A percentile compares a stretch with the other conserved stretches of the same genome.
Evolutionary conservation across 1,284 basidiomycete genomes (phyloP).

Genomic region (Bothia castanella): DNA sequence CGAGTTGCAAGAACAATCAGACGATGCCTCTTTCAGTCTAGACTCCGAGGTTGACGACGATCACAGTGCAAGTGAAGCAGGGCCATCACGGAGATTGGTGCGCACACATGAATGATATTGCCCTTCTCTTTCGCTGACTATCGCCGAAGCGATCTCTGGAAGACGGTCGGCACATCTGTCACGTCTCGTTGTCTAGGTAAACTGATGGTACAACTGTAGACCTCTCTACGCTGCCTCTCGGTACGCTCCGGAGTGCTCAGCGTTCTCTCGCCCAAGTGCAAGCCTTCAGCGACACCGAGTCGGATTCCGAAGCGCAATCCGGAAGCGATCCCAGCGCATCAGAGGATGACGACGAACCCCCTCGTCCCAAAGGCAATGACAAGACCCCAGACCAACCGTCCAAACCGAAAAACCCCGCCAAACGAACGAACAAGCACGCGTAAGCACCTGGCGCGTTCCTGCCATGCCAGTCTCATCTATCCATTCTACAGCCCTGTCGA

Average conservation of each 20-base stretch:
- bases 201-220: constrained; percentile 34
- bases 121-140: constrained; percentile 19
- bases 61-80: constrained; percentile 16
- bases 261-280: constrained; percentile 45
- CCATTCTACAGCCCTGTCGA: constrained; percentile 64
- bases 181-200: constrained; percentile 1
- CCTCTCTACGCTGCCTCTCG: constrained; percentile 58
- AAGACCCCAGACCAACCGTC: constrained; percentile 37
- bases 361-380: constrained; percentile 24
- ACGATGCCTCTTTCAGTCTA: constrained; percentile 22
- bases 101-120: background rate
- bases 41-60: constrained; percentile 21
- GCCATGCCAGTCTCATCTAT: background rate
- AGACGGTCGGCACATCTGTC: constrained; percentile 20
- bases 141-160: constrained; percentile 22
- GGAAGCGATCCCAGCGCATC: constrained; percentile 28
- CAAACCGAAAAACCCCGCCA: constrained; percentile 45
- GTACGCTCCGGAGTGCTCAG: constrained; percentile 65
- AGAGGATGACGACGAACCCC: constrained; percentile 28
- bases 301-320: constrained; percentile 26
- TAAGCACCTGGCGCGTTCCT: constrained; percentile 44
- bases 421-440: constrained; percentile 86
- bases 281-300: constrained; percentile 36
- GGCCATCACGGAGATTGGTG: constrained; percentile 32
- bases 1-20: constrained; percentile 25